These are phyloP conservation scores for Tylopilus sp. DNA, from an alignment of 768 basidiomycete species.

Conservation along the genomic window DNA sequence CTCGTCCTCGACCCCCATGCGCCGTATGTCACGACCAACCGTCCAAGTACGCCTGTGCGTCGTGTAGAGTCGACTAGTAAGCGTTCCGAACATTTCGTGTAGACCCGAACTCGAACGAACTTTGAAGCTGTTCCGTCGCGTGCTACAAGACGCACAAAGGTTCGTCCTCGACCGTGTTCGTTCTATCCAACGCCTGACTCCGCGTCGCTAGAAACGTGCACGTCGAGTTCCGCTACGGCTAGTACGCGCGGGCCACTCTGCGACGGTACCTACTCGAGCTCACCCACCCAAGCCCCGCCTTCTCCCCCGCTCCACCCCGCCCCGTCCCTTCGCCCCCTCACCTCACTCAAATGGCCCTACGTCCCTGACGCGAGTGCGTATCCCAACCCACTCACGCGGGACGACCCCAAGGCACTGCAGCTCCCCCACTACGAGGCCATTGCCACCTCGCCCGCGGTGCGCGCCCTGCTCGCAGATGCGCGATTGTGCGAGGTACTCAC, in stretches of 20 bases:
- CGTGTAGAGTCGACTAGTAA: no score
- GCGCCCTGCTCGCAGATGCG: constrained; percentile 54
- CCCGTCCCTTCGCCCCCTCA: constrained; percentile 54
- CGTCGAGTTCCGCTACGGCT: no score
- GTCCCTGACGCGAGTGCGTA: constrained; percentile 77
- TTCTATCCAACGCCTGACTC: no score
- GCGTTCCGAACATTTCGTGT: no score
- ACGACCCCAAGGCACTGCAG: constrained; percentile 80
- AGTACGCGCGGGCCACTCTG: no score
- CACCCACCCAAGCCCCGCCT: not conserved
- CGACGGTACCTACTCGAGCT: not conserved
- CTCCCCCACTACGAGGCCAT: constrained; percentile 76
- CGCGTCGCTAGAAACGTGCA: constrained; percentile 3
- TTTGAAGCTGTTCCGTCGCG: no score
- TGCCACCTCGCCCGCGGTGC: constrained; percentile 64
- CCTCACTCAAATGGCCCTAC: constrained; percentile 85
- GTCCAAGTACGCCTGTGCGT: no score
- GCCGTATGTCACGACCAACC: not conserved
- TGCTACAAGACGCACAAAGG: constrained; percentile 82
- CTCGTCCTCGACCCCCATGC: constrained; percentile 1
- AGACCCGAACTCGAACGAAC: no score
- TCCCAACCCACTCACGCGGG: constrained; percentile 78
- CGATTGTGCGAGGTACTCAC: constrained; percentile 50
- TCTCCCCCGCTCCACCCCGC: not conserved
- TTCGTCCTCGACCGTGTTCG: no score